Base-by-base conservation (phyloP, 768 basidiomycete genomes). In the Amanita exitialis region DNA sequence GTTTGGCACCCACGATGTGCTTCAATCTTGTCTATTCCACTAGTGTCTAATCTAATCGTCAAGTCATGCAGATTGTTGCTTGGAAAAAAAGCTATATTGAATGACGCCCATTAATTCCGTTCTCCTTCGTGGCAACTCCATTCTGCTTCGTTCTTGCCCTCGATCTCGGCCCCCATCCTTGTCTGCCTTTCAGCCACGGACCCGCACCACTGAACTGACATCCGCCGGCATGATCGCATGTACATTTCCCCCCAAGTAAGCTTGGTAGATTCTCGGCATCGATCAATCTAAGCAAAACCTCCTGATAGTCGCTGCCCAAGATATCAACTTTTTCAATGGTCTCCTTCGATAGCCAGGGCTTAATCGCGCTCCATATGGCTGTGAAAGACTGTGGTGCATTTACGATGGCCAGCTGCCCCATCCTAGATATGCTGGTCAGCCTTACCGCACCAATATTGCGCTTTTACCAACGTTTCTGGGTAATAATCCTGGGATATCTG, bases 401-500 rank as follows among this genome's bases (percentile, higher is more conserved):
- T 47, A 87, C 69, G 54, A 89, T 77, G 5, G 73, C 75, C 27
- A 87, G 65, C 60, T 83, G 79, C 1, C 83, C 83, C 84, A 87
- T 84, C 3, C 86, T 87, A 54, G 13, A 48, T 34, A 6, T 52
- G 37, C 9, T 28, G 13, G 43, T 27, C 49, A n/a, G 5, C 23
- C n/a, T 36, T 13, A 30, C 16, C 25, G 9, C 41, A 23, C 4
- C 32, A 46, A 5, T 7, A 35, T 18, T 10, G 5, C 27, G 15
- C 21, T 18, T 38, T n/a, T 21, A 60, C 77, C 48, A 60, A 87
- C 84, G 82, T 81, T 61, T 89, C 86, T 1, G 86, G 86, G 55
- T 74, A 88, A 64, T 84, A 88, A 57, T 86, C 83, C 63, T 88
- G 86, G 1, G 84, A 86, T 50, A 88, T 70, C 56, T 86, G 83